Percentiles rank a stretch among this genome's conserved stretches.
These are phyloP conservation scores for Cichorium intybus DNA, from an alignment of 140 eudicot genomes.

Conservation along the genomic window DNA sequence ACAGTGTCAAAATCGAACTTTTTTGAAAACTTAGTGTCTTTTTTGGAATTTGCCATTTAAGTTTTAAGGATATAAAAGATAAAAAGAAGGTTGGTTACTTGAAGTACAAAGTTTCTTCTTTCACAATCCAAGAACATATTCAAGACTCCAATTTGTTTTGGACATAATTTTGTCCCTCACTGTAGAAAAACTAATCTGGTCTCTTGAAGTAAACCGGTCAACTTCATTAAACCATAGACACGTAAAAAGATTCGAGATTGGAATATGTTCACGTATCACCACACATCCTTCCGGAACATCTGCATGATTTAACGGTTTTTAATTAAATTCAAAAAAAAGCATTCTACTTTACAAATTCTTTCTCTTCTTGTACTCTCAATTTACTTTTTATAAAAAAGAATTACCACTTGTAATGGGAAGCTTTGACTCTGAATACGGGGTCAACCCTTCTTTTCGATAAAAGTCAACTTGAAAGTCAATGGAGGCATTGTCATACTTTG, in stretches of 20 bases:
- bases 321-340: not conserved
- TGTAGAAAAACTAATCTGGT: constrained; percentile 81
- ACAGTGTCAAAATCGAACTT: too few relatives aligned
- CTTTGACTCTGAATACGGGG: constrained; percentile 63
- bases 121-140: constrained; percentile 92
- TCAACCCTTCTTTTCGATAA: constrained; percentile 70
- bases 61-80: too few relatives aligned
- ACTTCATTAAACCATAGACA: constrained; percentile 90
- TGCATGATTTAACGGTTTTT: constrained; percentile 23
- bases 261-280: constrained; percentile 65
- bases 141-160: constrained; percentile 63
- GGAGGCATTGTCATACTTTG: constrained; percentile 67
- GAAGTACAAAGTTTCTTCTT: constrained; percentile 82
- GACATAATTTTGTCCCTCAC: constrained; percentile 69
- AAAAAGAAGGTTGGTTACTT: too few relatives aligned
- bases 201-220: constrained; percentile 73
- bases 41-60: too few relatives aligned
- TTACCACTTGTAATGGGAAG: constrained; percentile 85
- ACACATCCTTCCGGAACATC: constrained; percentile 97
- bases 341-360: not conserved
- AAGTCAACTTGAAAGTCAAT: constrained; percentile 74
- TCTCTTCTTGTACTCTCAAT: too few relatives aligned
- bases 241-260: constrained; percentile 69
- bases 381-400: too few relatives aligned
- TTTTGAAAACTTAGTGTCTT: too few relatives aligned